These are phyloP conservation scores for Colletotrichum eremochloae DNA, from an alignment of 2,329 filamentous ascomycete genomes.

Conservation along the genomic window DNA sequence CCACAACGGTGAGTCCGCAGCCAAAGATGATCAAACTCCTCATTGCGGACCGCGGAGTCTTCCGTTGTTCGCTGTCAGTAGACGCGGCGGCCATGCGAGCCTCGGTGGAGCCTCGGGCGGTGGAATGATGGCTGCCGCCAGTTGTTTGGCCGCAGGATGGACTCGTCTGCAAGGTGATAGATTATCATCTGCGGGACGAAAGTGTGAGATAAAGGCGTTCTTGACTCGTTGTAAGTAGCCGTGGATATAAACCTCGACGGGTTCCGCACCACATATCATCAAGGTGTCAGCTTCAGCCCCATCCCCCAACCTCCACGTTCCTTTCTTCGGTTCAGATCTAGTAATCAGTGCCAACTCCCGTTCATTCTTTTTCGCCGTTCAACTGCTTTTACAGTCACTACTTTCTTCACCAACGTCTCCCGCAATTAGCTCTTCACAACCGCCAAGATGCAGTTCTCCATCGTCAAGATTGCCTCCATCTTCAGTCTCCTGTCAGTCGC, in stretches of 20 bases:
- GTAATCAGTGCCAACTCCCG: constrained; percentile 37
- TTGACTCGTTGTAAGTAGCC: constrained; percentile 23
- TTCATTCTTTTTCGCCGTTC: constrained; percentile 35
- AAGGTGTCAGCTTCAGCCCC: constrained; percentile 22
- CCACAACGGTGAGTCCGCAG: constrained; percentile 23
- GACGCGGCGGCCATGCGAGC: not conserved
- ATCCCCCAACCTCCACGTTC: constrained; percentile 37
- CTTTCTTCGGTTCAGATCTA: constrained; percentile 41
- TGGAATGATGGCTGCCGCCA: constrained; percentile 19
- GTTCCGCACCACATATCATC: constrained; percentile 13
- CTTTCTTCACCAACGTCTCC: constrained; percentile 10
- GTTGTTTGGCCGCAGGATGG: not conserved
- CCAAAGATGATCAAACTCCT: constrained; percentile 32
- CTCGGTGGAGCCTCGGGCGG: not conserved
- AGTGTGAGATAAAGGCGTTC: not conserved
- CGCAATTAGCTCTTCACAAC: not conserved
- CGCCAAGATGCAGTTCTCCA: constrained; percentile 40
- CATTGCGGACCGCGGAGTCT: constrained; percentile 11
- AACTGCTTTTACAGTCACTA: constrained; percentile 27
- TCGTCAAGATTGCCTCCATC: constrained; percentile 35
- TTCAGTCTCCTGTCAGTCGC: constrained; percentile 21
- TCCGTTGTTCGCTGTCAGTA: not conserved
- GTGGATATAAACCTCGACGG: constrained; percentile 39
- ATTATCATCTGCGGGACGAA: not conserved
- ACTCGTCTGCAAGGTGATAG: not conserved